Evolutionary conservation across 352 stramenopile species (phyloP).

Genomic region (Globisporangium middletonii): DNA sequence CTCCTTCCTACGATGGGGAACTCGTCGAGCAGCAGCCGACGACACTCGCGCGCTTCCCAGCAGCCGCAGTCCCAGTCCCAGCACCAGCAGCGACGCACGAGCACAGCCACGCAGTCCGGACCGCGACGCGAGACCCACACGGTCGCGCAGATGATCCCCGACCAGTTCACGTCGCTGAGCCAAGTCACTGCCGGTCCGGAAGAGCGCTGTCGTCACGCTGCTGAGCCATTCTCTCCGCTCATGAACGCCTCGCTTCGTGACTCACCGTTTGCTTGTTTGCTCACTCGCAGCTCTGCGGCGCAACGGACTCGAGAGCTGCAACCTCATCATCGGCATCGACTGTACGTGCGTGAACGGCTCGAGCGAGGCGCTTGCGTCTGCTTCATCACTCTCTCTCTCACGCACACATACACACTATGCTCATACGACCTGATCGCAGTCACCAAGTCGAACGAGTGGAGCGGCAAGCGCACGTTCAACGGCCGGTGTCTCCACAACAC

Average conservation of each 20-base stretch:
- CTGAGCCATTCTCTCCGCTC: too few relatives aligned
- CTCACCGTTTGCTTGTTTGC: background rate
- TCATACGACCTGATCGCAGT: conserved; percentile 36
- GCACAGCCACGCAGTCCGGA: conserved; percentile 29
- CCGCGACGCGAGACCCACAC: conserved; percentile 23
- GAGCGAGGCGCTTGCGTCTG: too few relatives aligned
- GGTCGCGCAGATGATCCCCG: conserved; percentile 45
- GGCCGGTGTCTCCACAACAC: conserved; percentile 66
- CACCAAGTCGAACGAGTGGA: conserved; percentile 89
- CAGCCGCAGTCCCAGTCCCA: conserved; percentile 1
- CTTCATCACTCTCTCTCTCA: too few relatives aligned
- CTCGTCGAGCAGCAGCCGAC: conserved; percentile 13
- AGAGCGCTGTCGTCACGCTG: background rate
- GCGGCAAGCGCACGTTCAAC: conserved; percentile 73
- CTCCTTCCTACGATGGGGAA: conserved; percentile 22
- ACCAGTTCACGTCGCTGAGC: conserved; percentile 61
- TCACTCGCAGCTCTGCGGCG: conserved; percentile 40
- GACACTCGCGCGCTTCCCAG: background rate
- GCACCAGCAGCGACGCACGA: conserved; percentile 7
- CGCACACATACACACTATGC: background rate
- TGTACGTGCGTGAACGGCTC: conserved; percentile 33
- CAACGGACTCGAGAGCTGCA: conserved; percentile 79
- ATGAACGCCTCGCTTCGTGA: background rate
- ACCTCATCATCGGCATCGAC: conserved; percentile 83
- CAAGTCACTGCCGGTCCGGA: conserved; percentile 48